Conservation (phyloP, 2,329 filamentous ascomycete species). For the Diaporthe sp. region DNA sequence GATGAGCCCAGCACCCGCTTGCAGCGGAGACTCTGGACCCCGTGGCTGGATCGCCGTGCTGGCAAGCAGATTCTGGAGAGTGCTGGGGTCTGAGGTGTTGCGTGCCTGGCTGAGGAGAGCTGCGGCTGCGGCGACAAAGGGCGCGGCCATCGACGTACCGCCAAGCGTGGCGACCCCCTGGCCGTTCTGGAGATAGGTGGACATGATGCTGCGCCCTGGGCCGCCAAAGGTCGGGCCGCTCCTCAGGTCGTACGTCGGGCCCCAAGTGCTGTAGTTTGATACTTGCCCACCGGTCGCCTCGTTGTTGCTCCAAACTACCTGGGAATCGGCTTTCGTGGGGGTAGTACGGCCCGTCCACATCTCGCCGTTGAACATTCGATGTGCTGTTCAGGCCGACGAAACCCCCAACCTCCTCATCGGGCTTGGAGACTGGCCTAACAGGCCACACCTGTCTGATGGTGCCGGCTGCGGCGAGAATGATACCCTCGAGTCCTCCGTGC, state of each 20-base stretch:
- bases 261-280: conserved; percentile 12
- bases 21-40: neutral
- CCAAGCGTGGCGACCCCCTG: neutral
- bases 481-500: neutral
- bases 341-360: neutral
- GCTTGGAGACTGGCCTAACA: neutral
- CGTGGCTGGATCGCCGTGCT: neutral
- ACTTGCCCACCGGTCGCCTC: neutral
- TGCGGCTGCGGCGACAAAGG: neutral
- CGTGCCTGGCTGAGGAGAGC: conserved; percentile 5
- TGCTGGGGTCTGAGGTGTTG: neutral
- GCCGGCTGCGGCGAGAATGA: neutral
- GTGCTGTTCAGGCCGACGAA: neutral
- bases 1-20: neutral
- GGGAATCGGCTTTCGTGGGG: neutral
- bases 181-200: conserved; percentile 7
- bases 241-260: neutral
- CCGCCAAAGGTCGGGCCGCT: conserved; percentile 2
- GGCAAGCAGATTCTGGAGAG: neutral
- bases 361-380: neutral
- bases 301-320: conserved; percentile 8
- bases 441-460: neutral
- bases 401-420: neutral
- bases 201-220: conserved; percentile 12
- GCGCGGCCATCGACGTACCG: conserved; percentile 1